Conservation (phyloP, 139 green algal species). For the Microglena sp. region DNA sequence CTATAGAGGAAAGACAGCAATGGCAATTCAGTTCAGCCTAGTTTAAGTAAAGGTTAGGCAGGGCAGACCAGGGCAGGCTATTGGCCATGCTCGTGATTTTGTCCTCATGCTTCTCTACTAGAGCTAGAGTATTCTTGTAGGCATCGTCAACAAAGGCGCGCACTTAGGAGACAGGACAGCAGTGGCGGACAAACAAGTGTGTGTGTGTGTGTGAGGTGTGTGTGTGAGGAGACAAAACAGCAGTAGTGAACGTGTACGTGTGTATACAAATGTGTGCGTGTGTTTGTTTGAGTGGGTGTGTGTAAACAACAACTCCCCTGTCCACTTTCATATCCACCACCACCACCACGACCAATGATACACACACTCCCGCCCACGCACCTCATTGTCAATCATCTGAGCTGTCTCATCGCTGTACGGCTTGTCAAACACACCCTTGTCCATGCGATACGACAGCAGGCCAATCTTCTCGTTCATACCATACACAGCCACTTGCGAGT, state of each 20-base stretch:
- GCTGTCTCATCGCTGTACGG: conserved; percentile 93
- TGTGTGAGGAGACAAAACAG: no score
- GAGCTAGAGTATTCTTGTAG: conserved; percentile 75
- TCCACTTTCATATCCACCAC: neutral
- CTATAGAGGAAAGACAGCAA: no score
- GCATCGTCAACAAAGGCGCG: conserved; percentile 53
- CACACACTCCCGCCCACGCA: conserved; percentile 20
- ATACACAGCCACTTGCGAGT: neutral
- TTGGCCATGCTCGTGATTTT: conserved; percentile 75
- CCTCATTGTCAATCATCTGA: conserved; percentile 91
- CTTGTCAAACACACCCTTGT: conserved; percentile 83
- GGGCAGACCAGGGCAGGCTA: no score
- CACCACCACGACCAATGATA: neutral
- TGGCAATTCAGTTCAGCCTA: no score
- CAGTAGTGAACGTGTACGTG: neutral
- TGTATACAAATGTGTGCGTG: conserved; percentile 2
- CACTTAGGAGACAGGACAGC: conserved; percentile 79
- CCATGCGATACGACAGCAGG: conserved; percentile 82
- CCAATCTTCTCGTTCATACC: conserved; percentile 93
- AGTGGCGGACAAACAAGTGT: conserved; percentile 15
- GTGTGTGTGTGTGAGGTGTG: neutral
- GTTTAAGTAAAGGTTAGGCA: no score
- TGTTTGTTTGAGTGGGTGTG: conserved; percentile 1
- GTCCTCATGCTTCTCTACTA: conserved; percentile 80
- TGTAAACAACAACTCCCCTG: neutral